Conservation (phyloP, 495 filamentous ascomycete species). For the Daldinia decipiens region DNA sequence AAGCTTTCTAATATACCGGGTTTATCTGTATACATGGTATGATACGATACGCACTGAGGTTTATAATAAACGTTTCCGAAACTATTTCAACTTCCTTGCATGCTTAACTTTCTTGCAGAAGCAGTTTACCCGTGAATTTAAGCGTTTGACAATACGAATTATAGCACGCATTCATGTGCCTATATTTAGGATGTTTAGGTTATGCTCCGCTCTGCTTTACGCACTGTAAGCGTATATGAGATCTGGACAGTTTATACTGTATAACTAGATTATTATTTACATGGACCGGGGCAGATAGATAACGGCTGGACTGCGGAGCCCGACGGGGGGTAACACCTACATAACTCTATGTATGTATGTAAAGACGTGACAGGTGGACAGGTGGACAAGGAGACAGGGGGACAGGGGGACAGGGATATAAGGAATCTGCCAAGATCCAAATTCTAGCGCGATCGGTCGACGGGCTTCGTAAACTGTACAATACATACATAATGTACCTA, state of each 20-base stretch:
- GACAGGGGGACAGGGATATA: neutral
- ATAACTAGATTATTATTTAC: neutral
- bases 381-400: neutral
- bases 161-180: constrained; percentile 9
- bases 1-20: neutral
- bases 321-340: constrained; percentile 13
- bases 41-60: neutral
- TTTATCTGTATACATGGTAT: neutral
- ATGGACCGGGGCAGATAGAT: neutral
- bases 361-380: constrained; percentile 18
- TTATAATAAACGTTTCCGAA: neutral
- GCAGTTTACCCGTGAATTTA: constrained; percentile 17
- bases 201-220: neutral
- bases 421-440: constrained; percentile 40
- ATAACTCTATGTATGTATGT: too few relatives aligned
- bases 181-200: constrained; percentile 17
- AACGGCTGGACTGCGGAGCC: constrained; percentile 16
- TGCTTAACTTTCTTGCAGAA: too few relatives aligned
- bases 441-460: constrained; percentile 33
- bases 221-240: neutral
- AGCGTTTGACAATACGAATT: constrained; percentile 12
- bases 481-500: neutral
- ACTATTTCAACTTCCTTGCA: constrained; percentile 2
- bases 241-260: neutral
- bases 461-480: constrained; percentile 31